Evolutionary conservation across 2,329 filamentous ascomycete species (phyloP), one percentile per base, ranked within the genome.

Genomic region (Intubia oerlemansii): DNA sequence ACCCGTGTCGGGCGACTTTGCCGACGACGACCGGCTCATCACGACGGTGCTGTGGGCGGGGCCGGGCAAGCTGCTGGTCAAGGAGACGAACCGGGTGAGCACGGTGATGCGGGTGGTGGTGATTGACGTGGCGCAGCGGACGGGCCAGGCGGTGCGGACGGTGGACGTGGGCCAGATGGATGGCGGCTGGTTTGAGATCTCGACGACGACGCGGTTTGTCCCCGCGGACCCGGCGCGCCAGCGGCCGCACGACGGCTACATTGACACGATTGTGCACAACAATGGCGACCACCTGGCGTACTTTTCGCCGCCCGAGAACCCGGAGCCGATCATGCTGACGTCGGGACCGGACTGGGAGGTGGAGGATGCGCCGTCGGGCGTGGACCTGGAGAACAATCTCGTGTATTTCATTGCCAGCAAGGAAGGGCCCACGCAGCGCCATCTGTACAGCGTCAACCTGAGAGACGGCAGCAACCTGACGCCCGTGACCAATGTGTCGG

Each of bases 181-280:
- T 46, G 84, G 84, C 14, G 90, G 88, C 19, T 98, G 88, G 88
- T 85, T 93, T 41, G 88, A 98, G 51, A 80, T 92, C 24, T 80
- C 81, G 1, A 75, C 92, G 41, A 67, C 74, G 24, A 92, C 84
- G 4, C 70, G 59, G 10, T 95, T 76, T 44, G 73, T 98, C 32
- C 88, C 88, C 2, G 78, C 81, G 4, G 80, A 93, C 45, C 64
- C 76, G 14, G 48, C 53, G 9, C 80, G 78, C 36, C 79, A 78
- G 10, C 71, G 84, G 14, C 58, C 66, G 2, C 51, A 85, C 5
- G 82, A 93, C 48, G 88, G 88, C 14, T 98, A 98, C 43, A 72
- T 98, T 36, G 88, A 98, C 48, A 82, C 77, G 0, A 57, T 95
- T 34, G 76, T 95, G 31, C 61, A 90, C 43, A 66, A 91, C 13